A percentile compares a stretch with the other conserved stretches of the same genome.
Conservation (phyloP, 2,329 filamentous ascomycete genomes). For the Graphiopsis chlorocephala region DNA sequence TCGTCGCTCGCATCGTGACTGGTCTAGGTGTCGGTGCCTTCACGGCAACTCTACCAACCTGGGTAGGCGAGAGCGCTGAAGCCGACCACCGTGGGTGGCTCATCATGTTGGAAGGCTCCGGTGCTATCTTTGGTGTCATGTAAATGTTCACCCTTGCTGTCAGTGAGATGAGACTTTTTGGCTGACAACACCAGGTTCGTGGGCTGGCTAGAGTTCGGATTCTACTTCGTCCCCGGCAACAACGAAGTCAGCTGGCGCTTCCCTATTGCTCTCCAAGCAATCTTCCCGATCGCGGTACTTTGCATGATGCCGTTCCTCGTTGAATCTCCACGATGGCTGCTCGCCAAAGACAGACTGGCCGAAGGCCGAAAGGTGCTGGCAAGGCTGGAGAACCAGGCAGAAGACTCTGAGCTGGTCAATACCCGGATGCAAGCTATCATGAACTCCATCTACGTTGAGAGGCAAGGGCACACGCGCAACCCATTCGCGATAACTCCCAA, state of each 20-base stretch:
- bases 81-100: conserved; percentile 20
- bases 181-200: conserved; percentile 33
- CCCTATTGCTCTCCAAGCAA: conserved; percentile 43
- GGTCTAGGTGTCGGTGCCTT: conserved; percentile 47
- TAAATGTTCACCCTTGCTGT: background rate
- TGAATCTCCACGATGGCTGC: conserved; percentile 29
- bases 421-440: conserved; percentile 21
- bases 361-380: conserved; percentile 29
- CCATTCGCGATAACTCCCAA: conserved; percentile 28
- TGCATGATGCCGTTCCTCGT: conserved; percentile 33
- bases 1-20: conserved; percentile 51
- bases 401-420: conserved; percentile 23
- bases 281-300: conserved; percentile 41
- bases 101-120: conserved; percentile 24
- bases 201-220: conserved; percentile 26
- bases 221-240: conserved; percentile 23
- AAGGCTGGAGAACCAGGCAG: conserved; percentile 23
- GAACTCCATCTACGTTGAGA: conserved; percentile 23
- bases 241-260: conserved; percentile 33
- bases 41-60: conserved; percentile 37
- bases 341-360: conserved; percentile 24
- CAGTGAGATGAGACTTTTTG: background rate
- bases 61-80: conserved; percentile 46
- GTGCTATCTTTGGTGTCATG: conserved; percentile 26
- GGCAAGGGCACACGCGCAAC: conserved; percentile 24